Evolutionary conservation across 2,329 filamentous ascomycete species (phyloP), one percentile per base, ranked within the genome.

Genomic region (Sporothrix globosa): DNA sequence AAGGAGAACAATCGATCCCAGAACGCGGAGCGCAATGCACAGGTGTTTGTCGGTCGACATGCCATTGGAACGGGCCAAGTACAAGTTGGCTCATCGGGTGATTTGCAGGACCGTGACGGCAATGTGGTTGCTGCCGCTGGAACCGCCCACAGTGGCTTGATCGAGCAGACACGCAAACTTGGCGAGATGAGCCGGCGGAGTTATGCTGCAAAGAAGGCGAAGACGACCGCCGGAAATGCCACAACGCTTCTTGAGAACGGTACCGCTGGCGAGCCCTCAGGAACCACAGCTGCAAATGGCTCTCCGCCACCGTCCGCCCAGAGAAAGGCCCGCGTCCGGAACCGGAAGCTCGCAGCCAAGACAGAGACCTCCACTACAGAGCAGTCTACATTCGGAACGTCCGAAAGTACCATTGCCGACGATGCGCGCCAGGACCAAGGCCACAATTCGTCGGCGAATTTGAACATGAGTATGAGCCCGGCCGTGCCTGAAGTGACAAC

Each of bases 1-100:
- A 75, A 75, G 67, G 69, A 72, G 39, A 73, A 72, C 72, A 75
- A 75, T 56, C 73, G 72, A 5, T 67, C 70, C 24, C 74, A 75
- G 44, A 75, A 75, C 67, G 70, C 70, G 2, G 72, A 73, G 66
- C 71, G 74, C 54, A 74, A 74, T 44, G 70, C 69, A 11, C 74
- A 75, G 71, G 73, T 75, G 3, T 69, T 71, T 54, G 63, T 72
- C 7, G 74, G 74, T 10, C 74, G 73, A 50, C 70, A 74, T 21
- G 73, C 73, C 68, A 72, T 74, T 24, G 60, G 65, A 27, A 68
- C 58, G 2, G 67, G 66, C 52, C 71, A 73, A 41, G 70, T 75
- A 27, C 53, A 56, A 34, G 58, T 74, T 5, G 61, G 50, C 63
- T 7, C n/a, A 21, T 52, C 60, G 24, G 72, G 72, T 53, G 56